Percentiles rank a stretch among this genome's conserved stretches.
Conservation (phyloP, 2,329 filamentous ascomycete species). For the Didymella lethalis region DNA sequence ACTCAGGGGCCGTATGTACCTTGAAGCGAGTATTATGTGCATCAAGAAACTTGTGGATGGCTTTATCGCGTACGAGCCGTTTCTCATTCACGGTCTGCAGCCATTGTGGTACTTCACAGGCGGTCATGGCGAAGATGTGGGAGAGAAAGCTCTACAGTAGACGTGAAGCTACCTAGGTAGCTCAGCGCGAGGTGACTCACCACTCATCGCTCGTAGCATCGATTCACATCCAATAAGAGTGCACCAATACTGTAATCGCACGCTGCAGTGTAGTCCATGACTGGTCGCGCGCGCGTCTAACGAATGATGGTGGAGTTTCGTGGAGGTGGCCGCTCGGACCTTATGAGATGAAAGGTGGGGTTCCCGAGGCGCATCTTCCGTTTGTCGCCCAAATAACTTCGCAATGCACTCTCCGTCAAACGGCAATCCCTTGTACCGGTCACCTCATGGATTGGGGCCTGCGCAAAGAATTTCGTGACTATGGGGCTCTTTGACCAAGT, state of each 20-base stretch:
- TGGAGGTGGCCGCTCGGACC: conserved; percentile 1
- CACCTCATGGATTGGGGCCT: conserved; percentile 35
- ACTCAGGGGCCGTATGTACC: conserved; percentile 13
- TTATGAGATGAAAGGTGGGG: conserved; percentile 36
- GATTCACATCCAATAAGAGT: conserved; percentile 3
- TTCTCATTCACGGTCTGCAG: conserved; percentile 37
- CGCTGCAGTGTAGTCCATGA: conserved; percentile 1
- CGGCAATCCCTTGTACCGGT: conserved; percentile 29
- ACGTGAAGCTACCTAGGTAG: background rate
- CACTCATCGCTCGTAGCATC: background rate
- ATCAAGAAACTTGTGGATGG: conserved; percentile 35
- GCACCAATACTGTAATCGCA: background rate
- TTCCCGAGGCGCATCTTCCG: conserved; percentile 28
- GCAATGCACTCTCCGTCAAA: conserved; percentile 16
- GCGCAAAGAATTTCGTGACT: conserved; percentile 27
- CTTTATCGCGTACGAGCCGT: conserved; percentile 35
- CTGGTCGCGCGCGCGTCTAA: conserved; percentile 6
- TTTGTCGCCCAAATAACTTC: conserved; percentile 26
- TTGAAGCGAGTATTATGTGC: conserved; percentile 6
- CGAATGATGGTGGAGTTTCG: conserved; percentile 6
- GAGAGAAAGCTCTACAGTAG: background rate
- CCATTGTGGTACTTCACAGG: conserved; percentile 34
- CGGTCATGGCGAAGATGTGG: conserved; percentile 26
- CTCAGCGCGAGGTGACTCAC: background rate
- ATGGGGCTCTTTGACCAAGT: conserved; percentile 18